These are phyloP conservation scores for Trichosporon sp. DNA, from an alignment of 1,284 basidiomycete species.

Conservation along the genomic window DNA sequence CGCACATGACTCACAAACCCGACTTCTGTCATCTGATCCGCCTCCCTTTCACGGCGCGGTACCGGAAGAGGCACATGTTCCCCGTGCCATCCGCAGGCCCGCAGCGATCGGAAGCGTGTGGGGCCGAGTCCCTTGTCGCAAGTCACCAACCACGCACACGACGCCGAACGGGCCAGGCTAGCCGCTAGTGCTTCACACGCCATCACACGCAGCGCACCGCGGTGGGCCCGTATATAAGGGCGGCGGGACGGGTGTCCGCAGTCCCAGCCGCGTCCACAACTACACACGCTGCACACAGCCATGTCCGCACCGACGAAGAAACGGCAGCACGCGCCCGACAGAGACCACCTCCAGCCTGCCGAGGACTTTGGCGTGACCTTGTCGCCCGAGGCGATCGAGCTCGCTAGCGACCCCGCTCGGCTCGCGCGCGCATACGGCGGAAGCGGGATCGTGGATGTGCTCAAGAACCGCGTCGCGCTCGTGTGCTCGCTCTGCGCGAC, in stretches of 20 bases:
- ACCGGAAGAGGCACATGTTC: not conserved
- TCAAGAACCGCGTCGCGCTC: constrained; percentile 30
- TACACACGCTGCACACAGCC: too few species aligned
- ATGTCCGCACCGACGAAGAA: not conserved
- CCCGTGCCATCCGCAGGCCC: not conserved
- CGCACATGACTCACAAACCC: not conserved
- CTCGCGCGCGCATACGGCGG: constrained; percentile 22
- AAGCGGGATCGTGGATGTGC: constrained; percentile 32
- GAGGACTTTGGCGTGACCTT: constrained; percentile 22
- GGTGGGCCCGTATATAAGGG: not conserved
- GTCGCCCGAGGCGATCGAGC: constrained; percentile 20
- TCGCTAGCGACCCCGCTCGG: constrained; percentile 2
- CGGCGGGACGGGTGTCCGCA: not conserved
- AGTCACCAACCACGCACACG: too few species aligned
- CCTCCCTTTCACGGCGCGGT: not conserved
- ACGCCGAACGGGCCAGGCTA: not conserved
- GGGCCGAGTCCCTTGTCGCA: not conserved
- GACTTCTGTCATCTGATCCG: not conserved
- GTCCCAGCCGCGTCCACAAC: not conserved
- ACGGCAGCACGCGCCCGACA: constrained; percentile 19
- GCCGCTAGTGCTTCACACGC: not conserved
- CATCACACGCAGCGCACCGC: not conserved
- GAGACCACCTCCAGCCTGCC: constrained; percentile 11
- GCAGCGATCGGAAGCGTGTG: not conserved
- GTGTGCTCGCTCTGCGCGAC: constrained; percentile 30